These are phyloP conservation scores for Gastrolobium bilobum DNA, from an alignment of 306 rosid species.

Conservation along the genomic window DNA sequence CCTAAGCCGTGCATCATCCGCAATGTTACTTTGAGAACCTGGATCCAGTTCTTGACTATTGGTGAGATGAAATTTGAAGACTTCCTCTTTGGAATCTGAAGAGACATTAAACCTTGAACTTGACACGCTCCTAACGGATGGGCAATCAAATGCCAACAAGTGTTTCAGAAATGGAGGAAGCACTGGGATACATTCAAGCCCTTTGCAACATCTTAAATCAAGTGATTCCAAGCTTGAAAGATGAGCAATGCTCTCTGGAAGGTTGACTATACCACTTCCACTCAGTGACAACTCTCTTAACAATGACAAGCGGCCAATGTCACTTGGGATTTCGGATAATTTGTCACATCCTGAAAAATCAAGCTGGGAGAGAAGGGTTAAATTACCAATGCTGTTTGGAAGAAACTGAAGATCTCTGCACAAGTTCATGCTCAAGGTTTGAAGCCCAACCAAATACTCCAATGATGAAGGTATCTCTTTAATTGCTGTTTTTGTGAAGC, in stretches of 20 bases:
- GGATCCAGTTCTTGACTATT: slow-evolving; percentile 41
- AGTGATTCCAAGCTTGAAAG: slow-evolving; percentile 47
- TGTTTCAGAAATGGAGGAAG: slow-evolving; percentile 38
- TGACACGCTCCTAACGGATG: slow-evolving; percentile 31
- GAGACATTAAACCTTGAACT: slow-evolving; percentile 6
- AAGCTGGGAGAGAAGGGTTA: slow-evolving; percentile 17
- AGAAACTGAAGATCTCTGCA: slow-evolving; percentile 22
- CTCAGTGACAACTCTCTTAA: slow-evolving; percentile 31
- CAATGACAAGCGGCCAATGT: slow-evolving; percentile 18
- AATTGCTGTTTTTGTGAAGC: slow-evolving; percentile 27
- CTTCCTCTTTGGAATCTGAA: background rate
- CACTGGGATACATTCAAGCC: slow-evolving; percentile 43
- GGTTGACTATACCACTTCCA: slow-evolving; percentile 19
- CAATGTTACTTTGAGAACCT: slow-evolving; percentile 18
- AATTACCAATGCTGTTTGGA: slow-evolving; percentile 34
- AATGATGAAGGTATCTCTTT: slow-evolving; percentile 30
- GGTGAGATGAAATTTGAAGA: slow-evolving; percentile 44
- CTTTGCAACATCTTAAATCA: slow-evolving; percentile 44
- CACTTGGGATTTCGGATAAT: slow-evolving; percentile 32
- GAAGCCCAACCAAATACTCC: slow-evolving; percentile 23
- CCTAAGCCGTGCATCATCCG: slow-evolving; percentile 30
- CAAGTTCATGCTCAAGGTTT: background rate
- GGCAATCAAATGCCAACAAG: slow-evolving; percentile 44
- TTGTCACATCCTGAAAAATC: slow-evolving; percentile 25
- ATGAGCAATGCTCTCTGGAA: slow-evolving; percentile 42